Evolutionary conservation across 306 rosid species (phyloP), one percentile per base, ranked within the genome.

Genomic region (Gynostemma pentaphyllum): DNA sequence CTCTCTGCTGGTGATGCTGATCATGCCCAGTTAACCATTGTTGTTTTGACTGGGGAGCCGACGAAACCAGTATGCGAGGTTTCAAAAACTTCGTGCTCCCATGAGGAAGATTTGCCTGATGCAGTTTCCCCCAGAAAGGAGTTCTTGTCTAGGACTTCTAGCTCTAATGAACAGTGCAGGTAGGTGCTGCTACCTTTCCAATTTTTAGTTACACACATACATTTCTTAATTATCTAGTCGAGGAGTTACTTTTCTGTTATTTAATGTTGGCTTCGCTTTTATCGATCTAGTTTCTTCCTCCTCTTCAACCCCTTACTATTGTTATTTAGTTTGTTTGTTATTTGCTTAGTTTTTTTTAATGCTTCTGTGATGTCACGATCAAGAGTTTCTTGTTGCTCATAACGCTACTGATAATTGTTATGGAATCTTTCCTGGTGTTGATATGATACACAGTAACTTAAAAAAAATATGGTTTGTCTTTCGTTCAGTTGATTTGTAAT

Each of bases 111-210:
- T 34, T 54, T 49, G 49, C 23, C 74, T 30, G n/a, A 18, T 47
- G 29, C 30, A 3, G 41, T 13, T 46, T 72, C 76, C 50, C 80
- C 83, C 10, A 72, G 53, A 44, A 80, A 77, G 64, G 75, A 48
- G 10, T 48, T 56, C 18, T 70, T 70, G 42, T 64, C 73, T 2
- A 67, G 64, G 18, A 64, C 55, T 62, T 40, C 76, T 21, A 71
- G 79, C 26, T 68, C 62, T 74, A 46, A 71, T 32, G 82, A 77
- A 29, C 82, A 74, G 63, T 77, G 85, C 85, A 80, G 85, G 82
- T 77, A 62, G 48, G 18, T n/a, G 50, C 37, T 55, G 13, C 8
- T 9, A 1, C 9, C 49, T 34, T 47, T 39, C 44, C 44, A 8
- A 27, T n/a, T 16, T 48, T n/a, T 1, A 48, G n/a, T n/a, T n/a